Conservation (phyloP, 495 filamentous ascomycete species). For the Poronia punctata region DNA sequence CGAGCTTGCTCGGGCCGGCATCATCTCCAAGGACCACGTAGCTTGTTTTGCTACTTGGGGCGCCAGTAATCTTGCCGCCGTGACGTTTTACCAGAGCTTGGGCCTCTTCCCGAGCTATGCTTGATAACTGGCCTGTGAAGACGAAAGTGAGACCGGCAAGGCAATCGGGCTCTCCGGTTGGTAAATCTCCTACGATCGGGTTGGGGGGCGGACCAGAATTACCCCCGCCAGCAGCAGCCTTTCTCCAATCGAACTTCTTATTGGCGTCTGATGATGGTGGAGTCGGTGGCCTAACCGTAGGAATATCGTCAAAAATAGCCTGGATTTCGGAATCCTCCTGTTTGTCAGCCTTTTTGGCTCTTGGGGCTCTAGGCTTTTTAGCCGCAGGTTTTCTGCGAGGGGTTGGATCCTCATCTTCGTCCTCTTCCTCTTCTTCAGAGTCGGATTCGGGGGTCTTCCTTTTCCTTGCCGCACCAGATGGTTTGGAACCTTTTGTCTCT, state of each 20-base stretch:
- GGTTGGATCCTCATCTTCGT: constrained; percentile 33
- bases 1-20: constrained; percentile 89
- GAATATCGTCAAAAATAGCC: constrained; percentile 82
- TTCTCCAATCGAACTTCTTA: constrained; percentile 65
- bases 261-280: constrained; percentile 60
- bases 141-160: constrained; percentile 90
- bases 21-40: constrained; percentile 88
- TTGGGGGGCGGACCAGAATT: constrained; percentile 54
- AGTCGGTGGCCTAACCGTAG: constrained; percentile 70
- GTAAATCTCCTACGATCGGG: constrained; percentile 62
- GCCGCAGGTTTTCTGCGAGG: constrained; percentile 50
- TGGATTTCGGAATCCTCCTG: constrained; percentile 58
- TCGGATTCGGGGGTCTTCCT: constrained; percentile 38
- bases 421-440: constrained; percentile 38
- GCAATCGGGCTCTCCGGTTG: constrained; percentile 81
- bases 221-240: constrained; percentile 42
- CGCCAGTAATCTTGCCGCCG: constrained; percentile 82
- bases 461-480: constrained; percentile 35
- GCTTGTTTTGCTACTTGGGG: constrained; percentile 84
- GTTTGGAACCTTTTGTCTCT: constrained; percentile 31
- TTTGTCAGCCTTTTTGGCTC: constrained; percentile 54
- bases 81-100: constrained; percentile 84
- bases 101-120: constrained; percentile 75
- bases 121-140: constrained; percentile 85
- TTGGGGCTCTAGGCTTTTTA: constrained; percentile 53